Percentiles rank a stretch among this genome's conserved stretches.
Conservation (phyloP, 257 asterid genomes). For the Solanum boliviense region DNA sequence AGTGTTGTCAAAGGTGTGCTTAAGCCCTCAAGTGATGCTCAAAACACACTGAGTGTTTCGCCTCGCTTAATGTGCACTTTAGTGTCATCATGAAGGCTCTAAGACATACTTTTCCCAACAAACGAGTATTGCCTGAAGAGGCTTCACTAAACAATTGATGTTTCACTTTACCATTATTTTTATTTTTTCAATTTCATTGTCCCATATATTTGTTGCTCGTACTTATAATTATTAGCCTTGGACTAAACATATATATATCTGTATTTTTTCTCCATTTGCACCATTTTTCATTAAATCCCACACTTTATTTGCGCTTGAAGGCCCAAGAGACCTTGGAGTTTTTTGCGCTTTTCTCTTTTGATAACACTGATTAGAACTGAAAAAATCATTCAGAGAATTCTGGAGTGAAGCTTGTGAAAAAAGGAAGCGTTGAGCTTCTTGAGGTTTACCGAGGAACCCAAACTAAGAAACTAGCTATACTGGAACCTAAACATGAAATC, state of each 20-base stretch:
- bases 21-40: not conserved
- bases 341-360: not conserved
- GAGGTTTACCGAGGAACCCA: not conserved
- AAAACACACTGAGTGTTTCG: not conserved
- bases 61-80: not conserved
- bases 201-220: not conserved
- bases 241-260: not conserved
- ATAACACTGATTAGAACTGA: not conserved
- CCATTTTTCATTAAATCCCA: not conserved
- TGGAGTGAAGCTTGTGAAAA: not conserved
- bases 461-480: not conserved
- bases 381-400: not conserved
- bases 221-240: not conserved
- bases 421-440: not conserved
- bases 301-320: not conserved
- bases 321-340: not conserved
- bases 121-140: not conserved
- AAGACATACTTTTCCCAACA: not conserved
- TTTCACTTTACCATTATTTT: not conserved
- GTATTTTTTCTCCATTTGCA: not conserved
- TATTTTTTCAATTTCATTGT: not conserved
- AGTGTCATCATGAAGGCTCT: not conserved
- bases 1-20: not conserved
- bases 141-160: not conserved
- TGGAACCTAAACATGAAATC: not conserved